phyloP scores from a whole-genome alignment of 495 filamentous ascomycete species.

The Parathielavia appendiculata region DNA sequence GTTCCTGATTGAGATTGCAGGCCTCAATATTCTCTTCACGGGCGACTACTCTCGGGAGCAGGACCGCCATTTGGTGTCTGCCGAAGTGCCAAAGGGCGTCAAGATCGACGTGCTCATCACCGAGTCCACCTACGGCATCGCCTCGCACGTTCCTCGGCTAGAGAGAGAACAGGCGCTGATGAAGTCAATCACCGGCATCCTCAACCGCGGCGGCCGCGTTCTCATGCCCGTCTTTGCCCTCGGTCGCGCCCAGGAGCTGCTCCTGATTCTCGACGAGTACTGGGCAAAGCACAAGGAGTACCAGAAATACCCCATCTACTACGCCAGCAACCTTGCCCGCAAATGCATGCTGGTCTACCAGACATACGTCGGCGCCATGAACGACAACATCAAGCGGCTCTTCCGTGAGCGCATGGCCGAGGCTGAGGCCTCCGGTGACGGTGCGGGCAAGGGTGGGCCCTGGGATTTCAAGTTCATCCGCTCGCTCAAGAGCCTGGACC shows the following conservation, averaged over 20 bases:
- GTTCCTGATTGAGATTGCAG: conserved; percentile 95
- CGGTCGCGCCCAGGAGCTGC: conserved; percentile 85
- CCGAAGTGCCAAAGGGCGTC: conserved; percentile 73
- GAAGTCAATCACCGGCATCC: conserved; percentile 84
- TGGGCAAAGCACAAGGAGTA: conserved; percentile 82
- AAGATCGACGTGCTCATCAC: conserved; percentile 95
- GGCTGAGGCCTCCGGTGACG: conserved; percentile 67
- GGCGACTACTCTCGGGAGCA: conserved; percentile 94
- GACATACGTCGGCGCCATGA: conserved; percentile 96
- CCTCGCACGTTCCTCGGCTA: conserved; percentile 77
- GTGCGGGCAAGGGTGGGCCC: conserved; percentile 71
- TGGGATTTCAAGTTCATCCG: conserved; percentile 95
- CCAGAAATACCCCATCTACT: conserved; percentile 91
- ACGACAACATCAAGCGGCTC: conserved; percentile 92
- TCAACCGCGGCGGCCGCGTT: conserved; percentile 86
- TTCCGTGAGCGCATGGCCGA: conserved; percentile 84
- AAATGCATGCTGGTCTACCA: conserved; percentile 99
- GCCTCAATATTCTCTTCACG: conserved; percentile 92
- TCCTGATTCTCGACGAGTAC: conserved; percentile 95
- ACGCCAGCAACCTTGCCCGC: conserved; percentile 85
- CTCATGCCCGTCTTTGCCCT: conserved; percentile 95
- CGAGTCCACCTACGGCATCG: conserved; percentile 93
- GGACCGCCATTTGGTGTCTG: conserved; percentile 90
- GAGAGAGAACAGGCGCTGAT: conserved; percentile 90
- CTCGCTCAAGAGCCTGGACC: conserved; percentile 82